Percentiles rank a stretch among this genome's conserved stretches.
phyloP scores from a whole-genome alignment of 108 stramenopile species.

The Mayamaea pseudoterrestris region DNA sequence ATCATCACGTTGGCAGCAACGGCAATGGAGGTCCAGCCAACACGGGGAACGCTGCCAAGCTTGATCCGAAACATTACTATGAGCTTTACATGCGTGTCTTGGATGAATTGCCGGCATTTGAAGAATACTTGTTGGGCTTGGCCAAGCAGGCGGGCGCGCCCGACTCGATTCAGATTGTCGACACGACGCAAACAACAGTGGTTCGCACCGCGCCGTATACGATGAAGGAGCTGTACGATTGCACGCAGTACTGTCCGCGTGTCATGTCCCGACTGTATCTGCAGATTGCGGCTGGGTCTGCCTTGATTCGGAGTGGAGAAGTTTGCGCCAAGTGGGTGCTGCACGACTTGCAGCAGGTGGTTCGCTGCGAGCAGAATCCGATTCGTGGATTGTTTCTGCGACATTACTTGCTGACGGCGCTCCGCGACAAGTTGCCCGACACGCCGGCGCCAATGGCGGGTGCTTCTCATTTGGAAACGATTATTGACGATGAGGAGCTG shows the following conservation, averaged over 20 bases:
- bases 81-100: constrained; percentile 95
- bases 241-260: constrained; percentile 86
- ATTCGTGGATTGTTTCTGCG: constrained; percentile 97
- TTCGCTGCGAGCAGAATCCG: constrained; percentile 98
- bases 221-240: constrained; percentile 83
- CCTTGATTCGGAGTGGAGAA: constrained; percentile 83
- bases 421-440: constrained; percentile 83
- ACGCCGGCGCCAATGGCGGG: background rate
- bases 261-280: constrained; percentile 96
- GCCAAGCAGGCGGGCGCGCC: constrained; percentile 3
- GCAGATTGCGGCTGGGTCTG: constrained; percentile 90
- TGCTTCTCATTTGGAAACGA: background rate
- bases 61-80: constrained; percentile 96
- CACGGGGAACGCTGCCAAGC: constrained; percentile 28
- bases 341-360: constrained; percentile 89
- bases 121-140: constrained; percentile 81
- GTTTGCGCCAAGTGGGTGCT: constrained; percentile 70
- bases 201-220: constrained; percentile 29
- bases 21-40: constrained; percentile 20
- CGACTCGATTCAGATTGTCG: constrained; percentile 1
- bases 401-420: constrained; percentile 84
- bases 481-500: background rate
- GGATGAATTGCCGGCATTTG: constrained; percentile 88
- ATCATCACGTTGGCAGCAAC: constrained; percentile 15
- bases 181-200: background rate